Percentiles rank a stretch among this genome's conserved stretches.
These are phyloP conservation scores for Apiotrichum gamsii DNA, from an alignment of 1,284 basidiomycete genomes.

Conservation along the genomic window DNA sequence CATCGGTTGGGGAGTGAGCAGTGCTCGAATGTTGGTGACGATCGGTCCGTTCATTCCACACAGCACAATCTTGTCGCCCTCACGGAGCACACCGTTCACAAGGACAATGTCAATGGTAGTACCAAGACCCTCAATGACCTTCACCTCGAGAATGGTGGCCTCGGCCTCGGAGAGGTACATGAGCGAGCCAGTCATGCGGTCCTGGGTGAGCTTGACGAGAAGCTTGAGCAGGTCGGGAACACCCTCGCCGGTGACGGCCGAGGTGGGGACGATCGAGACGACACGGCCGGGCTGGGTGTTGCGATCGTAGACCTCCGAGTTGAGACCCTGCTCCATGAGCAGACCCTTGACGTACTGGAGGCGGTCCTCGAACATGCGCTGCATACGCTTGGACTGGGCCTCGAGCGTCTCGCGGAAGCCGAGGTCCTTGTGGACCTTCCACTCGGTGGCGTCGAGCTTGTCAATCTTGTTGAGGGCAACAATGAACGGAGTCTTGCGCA, in stretches of 20 bases:
- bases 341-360: constrained; percentile 78
- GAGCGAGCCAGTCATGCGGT: constrained; percentile 92
- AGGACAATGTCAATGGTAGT: constrained; percentile 97
- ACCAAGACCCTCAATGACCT: constrained; percentile 96
- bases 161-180: constrained; percentile 99
- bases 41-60: constrained; percentile 98
- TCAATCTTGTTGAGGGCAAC: constrained; percentile 86
- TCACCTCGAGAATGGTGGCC: constrained; percentile 99
- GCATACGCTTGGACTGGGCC: constrained; percentile 74
- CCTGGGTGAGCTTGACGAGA: constrained; percentile 93
- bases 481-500: constrained; percentile 97
- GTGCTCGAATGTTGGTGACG: constrained; percentile 86
- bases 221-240: constrained; percentile 99
- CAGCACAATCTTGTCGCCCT: constrained; percentile 92
- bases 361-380: constrained; percentile 90
- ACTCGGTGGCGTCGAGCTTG: constrained; percentile 56
- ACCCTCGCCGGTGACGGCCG: constrained; percentile 96
- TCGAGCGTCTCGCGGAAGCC: constrained; percentile 87
- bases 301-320: constrained; percentile 91
- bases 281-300: constrained; percentile 94
- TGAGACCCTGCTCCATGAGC: constrained; percentile 96
- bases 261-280: constrained; percentile 95
- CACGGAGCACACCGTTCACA: constrained; percentile 86
- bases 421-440: constrained; percentile 84
- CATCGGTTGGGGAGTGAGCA: constrained; percentile 93